Evolutionary conservation across 108 stramenopile genomes (phyloP).

Genomic region (Cyclotella kingstonii): DNA sequence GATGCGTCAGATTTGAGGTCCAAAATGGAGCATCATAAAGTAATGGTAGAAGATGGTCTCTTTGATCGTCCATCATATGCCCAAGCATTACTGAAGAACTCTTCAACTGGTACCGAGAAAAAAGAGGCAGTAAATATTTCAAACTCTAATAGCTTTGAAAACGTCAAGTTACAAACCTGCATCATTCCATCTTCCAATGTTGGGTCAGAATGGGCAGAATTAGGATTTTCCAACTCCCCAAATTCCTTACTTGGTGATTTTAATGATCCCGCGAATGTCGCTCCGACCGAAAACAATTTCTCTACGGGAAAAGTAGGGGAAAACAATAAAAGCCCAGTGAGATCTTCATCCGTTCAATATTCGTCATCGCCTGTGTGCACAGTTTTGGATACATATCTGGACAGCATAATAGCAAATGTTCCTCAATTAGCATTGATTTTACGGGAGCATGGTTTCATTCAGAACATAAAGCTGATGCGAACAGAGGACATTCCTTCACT

Average conservation of each 20-base stretch:
- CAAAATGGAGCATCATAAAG: conserved; percentile 28
- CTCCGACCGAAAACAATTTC: too few relatives aligned
- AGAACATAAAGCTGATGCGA: conserved; percentile 71
- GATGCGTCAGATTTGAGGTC: conserved; percentile 47
- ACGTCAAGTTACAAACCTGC: conserved; percentile 65
- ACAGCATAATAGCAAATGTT: conserved; percentile 87
- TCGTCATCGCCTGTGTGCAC: conserved; percentile 60
- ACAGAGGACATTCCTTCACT: conserved; percentile 75
- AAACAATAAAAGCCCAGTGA: neutral
- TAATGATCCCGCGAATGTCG: neutral
- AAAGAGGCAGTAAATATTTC: neutral
- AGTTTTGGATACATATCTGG: conserved; percentile 79
- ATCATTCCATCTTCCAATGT: conserved; percentile 57
- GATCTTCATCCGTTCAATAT: conserved; percentile 2
- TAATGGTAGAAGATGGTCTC: conserved; percentile 14
- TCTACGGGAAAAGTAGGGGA: neutral
- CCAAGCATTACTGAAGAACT: conserved; percentile 36
- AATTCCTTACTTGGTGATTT: neutral
- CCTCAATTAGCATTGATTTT: conserved; percentile 83
- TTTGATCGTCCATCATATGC: conserved; percentile 22
- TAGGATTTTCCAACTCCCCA: conserved; percentile 24
- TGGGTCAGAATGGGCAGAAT: conserved; percentile 20
- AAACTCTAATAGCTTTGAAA: conserved; percentile 36
- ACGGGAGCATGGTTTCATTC: conserved; percentile 78
- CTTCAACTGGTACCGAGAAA: conserved; percentile 5